Evolutionary conservation across 2,329 filamentous ascomycete species (phyloP), one percentile per base, ranked within the genome.

Genomic region (Capronia epimyces): DNA sequence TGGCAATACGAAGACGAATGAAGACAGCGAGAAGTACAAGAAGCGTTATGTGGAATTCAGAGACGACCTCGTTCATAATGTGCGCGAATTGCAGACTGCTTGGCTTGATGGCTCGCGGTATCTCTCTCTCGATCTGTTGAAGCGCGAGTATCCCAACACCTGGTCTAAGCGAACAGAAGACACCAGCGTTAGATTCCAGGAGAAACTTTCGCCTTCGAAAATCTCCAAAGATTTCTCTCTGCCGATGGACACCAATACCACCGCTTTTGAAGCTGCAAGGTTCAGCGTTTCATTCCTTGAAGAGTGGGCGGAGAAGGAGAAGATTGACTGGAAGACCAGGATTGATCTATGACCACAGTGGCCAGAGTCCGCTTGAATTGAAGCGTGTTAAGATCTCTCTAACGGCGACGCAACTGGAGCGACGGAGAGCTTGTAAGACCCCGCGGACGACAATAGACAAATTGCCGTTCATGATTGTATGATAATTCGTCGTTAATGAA

Each of bases 261-360:
- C 65, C 1, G 67, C 69, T 9, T 64, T 72, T 16, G 74, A 77
- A 54, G 70, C 70, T 8, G 69, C 73, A 8, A 65, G 69, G 3
- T 75, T 75, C 57, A 70, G 69, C 7, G 65, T 66, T 56, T 62
- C 63, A n/a, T 63, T 75, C 36, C 57, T 78, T 52, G 65, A 64
- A 15, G 71, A 75, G 52, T 78, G 72, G 70, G 70, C 69, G 41
- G 62, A 64, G 46, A 72, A 67, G 48, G 71, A 77, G 63, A 67
- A 65, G 12, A 63, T 76, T 13, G 65, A 69, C 8, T 75, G 70
- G 71, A 65, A 66, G 50, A 66, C 66, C 39, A 67, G 66, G 40
- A 63, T 73, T 46, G 65, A 62, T 52, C 60, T 73, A 58, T 73
- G 62, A 66, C 10, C 15, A 20, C 20, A 21, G 4, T 40, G 15